Base-by-base conservation (phyloP, 495 filamentous ascomycete genomes). In the Trichoderma asperelloides region DNA sequence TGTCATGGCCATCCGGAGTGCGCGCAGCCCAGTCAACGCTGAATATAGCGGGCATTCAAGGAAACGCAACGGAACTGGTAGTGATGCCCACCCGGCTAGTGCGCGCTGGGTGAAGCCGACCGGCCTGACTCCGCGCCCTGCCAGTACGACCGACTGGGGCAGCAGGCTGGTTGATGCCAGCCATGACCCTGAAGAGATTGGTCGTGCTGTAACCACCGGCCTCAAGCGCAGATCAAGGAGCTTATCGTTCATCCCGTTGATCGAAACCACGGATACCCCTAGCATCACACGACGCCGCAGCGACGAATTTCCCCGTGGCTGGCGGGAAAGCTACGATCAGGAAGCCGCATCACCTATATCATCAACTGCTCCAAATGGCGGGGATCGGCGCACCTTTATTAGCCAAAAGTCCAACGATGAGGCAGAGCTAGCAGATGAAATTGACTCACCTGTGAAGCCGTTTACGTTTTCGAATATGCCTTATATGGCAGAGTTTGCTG, bases 221-320 rank as follows among this genome's bases (percentile, higher is more conserved):
- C 73, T 73, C 30, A 82, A 81, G 33, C 77, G 84, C 62, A 78
- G 83, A 63, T 86, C 84, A 9, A 75, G 82, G 49, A 85, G 82
- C 70, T 71, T 85, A 30, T 81, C 80, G 12, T 60, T 60, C 16
- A 60, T 60, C 27, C 55, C 55, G 2, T 30, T 60, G 23, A 28
- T 60, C 27, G 55, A 60, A 18, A 13, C 55, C 12, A 30, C 55
- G 8, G 23, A 23, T 6, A 11, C 55, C 3, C 55, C 55, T 3
- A 25, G 80, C 82, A n/a, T 73, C 84, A n/a, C 74, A 79, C 60
- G 77, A 79, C 57, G 69, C 76, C 41, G 70, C 71, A 85, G 83
- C 68, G 84, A 85, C 51, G 84, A 86, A 71, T 84, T 85, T 28
- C 81, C 55, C 13, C 55, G 82, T 25, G 84, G 82, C 68, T 85